Conservation (phyloP, 1,284 basidiomycete species). For the Sporisorium iseilematis-ciliati region DNA sequence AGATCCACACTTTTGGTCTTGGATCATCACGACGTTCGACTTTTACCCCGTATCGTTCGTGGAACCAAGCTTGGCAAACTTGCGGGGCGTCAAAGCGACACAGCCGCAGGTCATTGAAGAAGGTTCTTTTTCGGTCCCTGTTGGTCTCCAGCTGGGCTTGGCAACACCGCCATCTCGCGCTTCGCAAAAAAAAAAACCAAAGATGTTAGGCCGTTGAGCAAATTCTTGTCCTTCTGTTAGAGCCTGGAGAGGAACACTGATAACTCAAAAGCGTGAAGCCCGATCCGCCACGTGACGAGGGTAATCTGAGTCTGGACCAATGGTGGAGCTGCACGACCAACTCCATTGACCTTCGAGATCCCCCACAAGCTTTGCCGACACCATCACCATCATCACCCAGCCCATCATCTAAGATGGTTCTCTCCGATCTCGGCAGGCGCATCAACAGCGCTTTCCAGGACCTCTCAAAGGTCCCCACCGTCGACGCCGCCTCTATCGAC, state of each 20-base stretch:
- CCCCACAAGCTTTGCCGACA: constrained; percentile 1
- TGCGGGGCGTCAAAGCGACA: constrained; percentile 1
- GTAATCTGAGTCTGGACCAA: not conserved
- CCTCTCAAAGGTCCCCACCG: constrained; percentile 79
- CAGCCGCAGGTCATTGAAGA: constrained; percentile 6
- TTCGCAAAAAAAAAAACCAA: not conserved
- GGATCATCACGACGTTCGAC: too few relatives aligned
- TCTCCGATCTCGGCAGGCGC: constrained; percentile 92
- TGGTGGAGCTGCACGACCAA: not conserved
- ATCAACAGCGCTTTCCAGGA: constrained; percentile 94
- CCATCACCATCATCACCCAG: not conserved
- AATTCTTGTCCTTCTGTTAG: not conserved
- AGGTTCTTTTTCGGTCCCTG: constrained; percentile 5
- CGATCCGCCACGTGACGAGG: not conserved
- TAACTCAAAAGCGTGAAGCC: not conserved
- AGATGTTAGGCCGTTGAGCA: not conserved
- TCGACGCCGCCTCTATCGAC: constrained; percentile 79
- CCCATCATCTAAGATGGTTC: constrained; percentile 78
- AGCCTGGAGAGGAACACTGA: not conserved
- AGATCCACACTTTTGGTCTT: too few relatives aligned
- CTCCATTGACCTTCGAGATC: not conserved
- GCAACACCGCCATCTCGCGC: constrained; percentile 7
- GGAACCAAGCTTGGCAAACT: constrained; percentile 2
- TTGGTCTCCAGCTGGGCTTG: not conserved
- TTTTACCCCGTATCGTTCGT: too few relatives aligned